These are phyloP conservation scores for Monilinia aucupariae DNA, from an alignment of 2,329 filamentous ascomycete species.

Conservation along the genomic window DNA sequence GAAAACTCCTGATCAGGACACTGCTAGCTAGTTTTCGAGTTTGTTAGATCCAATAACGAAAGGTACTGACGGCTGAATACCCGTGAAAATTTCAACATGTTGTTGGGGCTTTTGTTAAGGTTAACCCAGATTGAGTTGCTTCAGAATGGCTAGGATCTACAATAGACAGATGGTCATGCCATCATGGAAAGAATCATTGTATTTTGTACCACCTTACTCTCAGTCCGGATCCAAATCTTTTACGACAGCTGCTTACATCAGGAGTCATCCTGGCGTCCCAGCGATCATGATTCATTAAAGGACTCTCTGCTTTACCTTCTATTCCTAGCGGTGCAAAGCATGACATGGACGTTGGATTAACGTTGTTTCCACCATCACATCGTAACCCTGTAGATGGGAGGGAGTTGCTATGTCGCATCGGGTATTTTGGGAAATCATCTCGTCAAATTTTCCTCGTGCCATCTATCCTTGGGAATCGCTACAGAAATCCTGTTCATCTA, in stretches of 20 bases:
- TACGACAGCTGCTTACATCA: not conserved
- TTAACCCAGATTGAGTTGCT: not conserved
- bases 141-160: not conserved
- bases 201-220: too few relatives aligned
- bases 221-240: not conserved
- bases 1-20: not conserved
- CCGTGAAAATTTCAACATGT: not conserved
- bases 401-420: not conserved
- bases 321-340: not conserved
- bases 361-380: not conserved
- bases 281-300: not conserved
- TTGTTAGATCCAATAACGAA: not conserved
- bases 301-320: not conserved
- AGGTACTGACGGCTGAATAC: not conserved
- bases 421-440: not conserved
- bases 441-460: not conserved
- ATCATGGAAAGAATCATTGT: not conserved
- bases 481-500: not conserved
- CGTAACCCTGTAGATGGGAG: not conserved
- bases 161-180: not conserved
- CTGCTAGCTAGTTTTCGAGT: not conserved
- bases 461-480: not conserved
- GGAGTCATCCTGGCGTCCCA: not conserved
- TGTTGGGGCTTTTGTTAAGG: not conserved
- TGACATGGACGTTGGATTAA: constrained; percentile 1